These are phyloP conservation scores for Phytophthora capsici DNA, from an alignment of 352 stramenopile species.

Conservation along the genomic window DNA sequence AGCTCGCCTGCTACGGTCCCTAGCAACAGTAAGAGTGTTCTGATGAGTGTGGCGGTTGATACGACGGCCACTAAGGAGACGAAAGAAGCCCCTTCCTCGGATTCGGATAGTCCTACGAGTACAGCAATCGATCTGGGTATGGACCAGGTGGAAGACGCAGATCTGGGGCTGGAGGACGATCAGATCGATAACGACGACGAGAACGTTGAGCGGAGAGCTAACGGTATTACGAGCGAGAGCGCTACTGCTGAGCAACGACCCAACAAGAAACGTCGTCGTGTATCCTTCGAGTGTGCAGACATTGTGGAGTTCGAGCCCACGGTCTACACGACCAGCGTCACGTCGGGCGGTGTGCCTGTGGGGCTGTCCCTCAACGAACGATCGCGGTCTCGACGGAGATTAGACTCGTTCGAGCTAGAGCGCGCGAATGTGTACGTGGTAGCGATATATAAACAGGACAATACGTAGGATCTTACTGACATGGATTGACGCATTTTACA, in stretches of 20 bases:
- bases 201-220: conserved; percentile 29
- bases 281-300: conserved; percentile 82
- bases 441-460: background rate
- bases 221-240: conserved; percentile 14
- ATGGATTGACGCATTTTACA: conserved; percentile 6
- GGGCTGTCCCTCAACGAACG: conserved; percentile 82
- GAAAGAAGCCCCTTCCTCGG: conserved; percentile 11
- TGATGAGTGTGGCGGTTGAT: conserved; percentile 29
- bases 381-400: conserved; percentile 68
- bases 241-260: conserved; percentile 34
- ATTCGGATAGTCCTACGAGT: conserved; percentile 36
- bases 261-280: conserved; percentile 68
- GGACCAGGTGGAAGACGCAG: conserved; percentile 13
- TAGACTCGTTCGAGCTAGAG: conserved; percentile 85
- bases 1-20: conserved; percentile 30
- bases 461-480: conserved; percentile 4
- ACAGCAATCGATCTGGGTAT: conserved; percentile 20
- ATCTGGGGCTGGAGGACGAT: conserved; percentile 13
- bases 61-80: conserved; percentile 18
- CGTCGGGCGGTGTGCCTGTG: conserved; percentile 77
- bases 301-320: conserved; percentile 89
- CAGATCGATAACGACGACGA: conserved; percentile 35
- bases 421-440: conserved; percentile 65
- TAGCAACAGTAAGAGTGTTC: conserved; percentile 27
- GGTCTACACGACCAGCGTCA: conserved; percentile 82